These are phyloP conservation scores for Suhomyces pyralidae DNA, from an alignment of 805 yeast species.

Conservation along the genomic window DNA sequence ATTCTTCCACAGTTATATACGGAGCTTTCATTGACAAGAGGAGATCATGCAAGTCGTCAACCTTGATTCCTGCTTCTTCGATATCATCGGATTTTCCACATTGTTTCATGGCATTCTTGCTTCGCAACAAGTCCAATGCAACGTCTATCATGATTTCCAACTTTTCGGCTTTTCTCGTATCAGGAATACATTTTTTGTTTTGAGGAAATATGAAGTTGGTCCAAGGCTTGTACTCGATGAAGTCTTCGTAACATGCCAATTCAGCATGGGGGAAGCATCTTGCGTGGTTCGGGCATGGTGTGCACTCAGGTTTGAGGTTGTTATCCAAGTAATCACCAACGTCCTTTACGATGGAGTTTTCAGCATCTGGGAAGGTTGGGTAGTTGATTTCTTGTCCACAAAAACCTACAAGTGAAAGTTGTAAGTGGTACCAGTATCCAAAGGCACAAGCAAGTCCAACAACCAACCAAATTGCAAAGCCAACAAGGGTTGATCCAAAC, in stretches of 20 bases:
- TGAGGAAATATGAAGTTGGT: slow-evolving; percentile 49
- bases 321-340: slow-evolving; percentile 46
- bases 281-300: slow-evolving; percentile 79
- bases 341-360: slow-evolving; percentile 25
- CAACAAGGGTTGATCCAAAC: slow-evolving; percentile 2
- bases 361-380: slow-evolving; percentile 36
- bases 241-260: slow-evolving; percentile 71
- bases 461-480: slow-evolving; percentile 18
- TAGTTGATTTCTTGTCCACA: slow-evolving; percentile 62
- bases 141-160: slow-evolving; percentile 63
- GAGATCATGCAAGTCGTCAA: slow-evolving; percentile 51
- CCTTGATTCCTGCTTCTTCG: slow-evolving; percentile 48
- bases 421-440: slow-evolving; percentile 63
- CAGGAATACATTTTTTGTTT: slow-evolving; percentile 60
- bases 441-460: slow-evolving; percentile 28
- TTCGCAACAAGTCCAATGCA: slow-evolving; percentile 62
- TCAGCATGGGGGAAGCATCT: slow-evolving; percentile 61
- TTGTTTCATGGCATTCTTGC: slow-evolving; percentile 60
- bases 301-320: slow-evolving; percentile 58
- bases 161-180: slow-evolving; percentile 66
- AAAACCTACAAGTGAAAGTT: slow-evolving; percentile 62
- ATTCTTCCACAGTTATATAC: slow-evolving; percentile 56
- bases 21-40: slow-evolving; percentile 46
- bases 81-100: slow-evolving; percentile 53
- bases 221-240: slow-evolving; percentile 50